Evolutionary conservation across 768 basidiomycete genomes (phyloP).

Genomic region (Rhizopogon rudus): DNA sequence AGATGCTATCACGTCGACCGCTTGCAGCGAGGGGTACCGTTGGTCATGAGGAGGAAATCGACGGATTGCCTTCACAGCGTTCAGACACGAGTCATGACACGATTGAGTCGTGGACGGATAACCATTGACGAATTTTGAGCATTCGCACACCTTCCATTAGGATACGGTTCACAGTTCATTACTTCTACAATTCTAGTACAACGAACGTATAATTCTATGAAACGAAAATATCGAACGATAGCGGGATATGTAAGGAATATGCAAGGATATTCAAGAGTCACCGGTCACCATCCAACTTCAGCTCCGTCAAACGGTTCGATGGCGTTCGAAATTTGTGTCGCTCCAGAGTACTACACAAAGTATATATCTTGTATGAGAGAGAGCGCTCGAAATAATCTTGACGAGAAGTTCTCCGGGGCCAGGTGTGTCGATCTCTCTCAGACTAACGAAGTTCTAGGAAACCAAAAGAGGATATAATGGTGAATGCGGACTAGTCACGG

Average conservation of each 20-base stretch:
- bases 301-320: slow-evolving; percentile 58
- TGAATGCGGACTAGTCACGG: neutral
- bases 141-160: slow-evolving; percentile 9
- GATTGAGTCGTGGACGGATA: slow-evolving; percentile 34
- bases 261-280: neutral
- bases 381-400: slow-evolving; percentile 32
- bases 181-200: neutral
- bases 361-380: slow-evolving; percentile 73
- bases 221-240: neutral
- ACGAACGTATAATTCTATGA: neutral
- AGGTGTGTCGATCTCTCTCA: slow-evolving; percentile 26
- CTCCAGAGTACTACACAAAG: slow-evolving; percentile 40
- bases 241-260: slow-evolving; percentile 5
- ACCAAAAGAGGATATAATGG: slow-evolving; percentile 13
- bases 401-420: slow-evolving; percentile 39
- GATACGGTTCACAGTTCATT: neutral
- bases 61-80: slow-evolving; percentile 4
- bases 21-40: slow-evolving; percentile 7
- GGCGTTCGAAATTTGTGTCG: slow-evolving; percentile 62
- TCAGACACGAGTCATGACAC: slow-evolving; percentile 22
- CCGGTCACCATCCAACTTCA: slow-evolving; percentile 64
- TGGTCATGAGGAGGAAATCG: slow-evolving; percentile 5
- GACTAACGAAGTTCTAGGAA: slow-evolving; percentile 8
- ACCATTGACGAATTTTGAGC: neutral
- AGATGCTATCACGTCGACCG: slow-evolving; percentile 18